phyloP scores from a whole-genome alignment of 768 basidiomycete genomes.

The Piloderma croceum region DNA sequence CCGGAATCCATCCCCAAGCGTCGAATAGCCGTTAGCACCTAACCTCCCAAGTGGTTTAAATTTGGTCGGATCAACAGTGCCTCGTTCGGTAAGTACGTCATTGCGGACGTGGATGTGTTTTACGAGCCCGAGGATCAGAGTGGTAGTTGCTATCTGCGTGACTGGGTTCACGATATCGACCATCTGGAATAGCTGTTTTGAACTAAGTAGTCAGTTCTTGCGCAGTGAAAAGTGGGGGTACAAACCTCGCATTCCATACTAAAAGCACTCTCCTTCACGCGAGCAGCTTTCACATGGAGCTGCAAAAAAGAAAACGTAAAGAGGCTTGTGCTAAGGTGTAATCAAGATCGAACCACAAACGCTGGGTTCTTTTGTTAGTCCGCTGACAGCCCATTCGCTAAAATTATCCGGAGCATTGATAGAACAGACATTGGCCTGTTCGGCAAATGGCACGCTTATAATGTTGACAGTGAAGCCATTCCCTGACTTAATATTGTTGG shows the following conservation, averaged over 20 bases:
- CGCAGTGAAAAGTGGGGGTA: conserved; percentile 12
- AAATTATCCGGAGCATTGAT: conserved; percentile 33
- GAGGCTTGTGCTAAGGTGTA: conserved; percentile 2
- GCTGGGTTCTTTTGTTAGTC: conserved; percentile 45
- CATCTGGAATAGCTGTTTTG: conserved; percentile 43
- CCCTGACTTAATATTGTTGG: conserved; percentile 39
- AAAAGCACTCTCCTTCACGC: conserved; percentile 43
- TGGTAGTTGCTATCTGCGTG: conserved; percentile 33
- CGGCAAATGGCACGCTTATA: conserved; percentile 46
- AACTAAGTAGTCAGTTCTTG: conserved; percentile 14
- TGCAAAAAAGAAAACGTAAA: conserved; percentile 17
- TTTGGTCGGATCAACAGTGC: conserved; percentile 28
- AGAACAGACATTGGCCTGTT: conserved; percentile 33
- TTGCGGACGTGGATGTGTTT: conserved; percentile 48
- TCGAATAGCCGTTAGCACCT: conserved; percentile 34
- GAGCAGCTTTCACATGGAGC: conserved; percentile 34
- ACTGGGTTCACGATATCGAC: conserved; percentile 42
- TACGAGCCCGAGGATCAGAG: conserved; percentile 49
- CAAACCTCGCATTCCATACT: conserved; percentile 43
- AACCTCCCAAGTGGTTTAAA: conserved; percentile 31
- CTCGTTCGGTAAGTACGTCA: conserved; percentile 31
- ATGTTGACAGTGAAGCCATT: conserved; percentile 52
- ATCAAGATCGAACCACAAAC: conserved; percentile 31
- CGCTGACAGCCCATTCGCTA: conserved; percentile 37
- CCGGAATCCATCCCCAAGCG: neutral